Conservation (phyloP, 2,329 filamentous ascomycete genomes). For the Diaporthe helianthi region DNA sequence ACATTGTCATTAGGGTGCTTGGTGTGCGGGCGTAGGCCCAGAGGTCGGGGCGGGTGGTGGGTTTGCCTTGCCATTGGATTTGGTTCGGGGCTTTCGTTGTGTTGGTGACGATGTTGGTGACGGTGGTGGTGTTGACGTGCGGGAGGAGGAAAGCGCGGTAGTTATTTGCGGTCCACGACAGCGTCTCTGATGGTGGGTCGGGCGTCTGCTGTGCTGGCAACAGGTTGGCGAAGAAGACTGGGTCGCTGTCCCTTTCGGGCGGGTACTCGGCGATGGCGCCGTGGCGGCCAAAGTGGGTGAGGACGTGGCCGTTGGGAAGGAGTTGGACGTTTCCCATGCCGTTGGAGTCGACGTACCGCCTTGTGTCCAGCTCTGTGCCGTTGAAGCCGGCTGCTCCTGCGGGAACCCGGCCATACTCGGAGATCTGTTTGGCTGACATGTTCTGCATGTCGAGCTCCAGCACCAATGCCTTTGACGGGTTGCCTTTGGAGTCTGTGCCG, state of each 20-base stretch:
- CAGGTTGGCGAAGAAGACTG: slow-evolving; percentile 35
- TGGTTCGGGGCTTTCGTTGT: neutral
- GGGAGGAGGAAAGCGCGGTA: slow-evolving; percentile 27
- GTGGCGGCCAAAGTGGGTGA: slow-evolving; percentile 58
- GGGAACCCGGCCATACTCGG: slow-evolving; percentile 23
- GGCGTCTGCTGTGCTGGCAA: slow-evolving; percentile 1
- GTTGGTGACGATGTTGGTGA: neutral
- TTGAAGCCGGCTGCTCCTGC: slow-evolving; percentile 18
- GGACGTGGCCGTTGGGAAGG: slow-evolving; percentile 50
- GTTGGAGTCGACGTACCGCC: slow-evolving; percentile 30
- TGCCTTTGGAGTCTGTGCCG: slow-evolving; percentile 33
- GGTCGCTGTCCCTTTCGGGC: slow-evolving; percentile 33
- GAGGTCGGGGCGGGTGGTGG: slow-evolving; percentile 10
- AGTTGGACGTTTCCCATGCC: slow-evolving; percentile 40
- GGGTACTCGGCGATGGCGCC: slow-evolving; percentile 56
- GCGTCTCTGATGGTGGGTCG: neutral
- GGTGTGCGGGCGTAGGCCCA: slow-evolving; percentile 31
- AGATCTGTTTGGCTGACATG: slow-evolving; percentile 28
- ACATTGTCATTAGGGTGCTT: slow-evolving; percentile 11
- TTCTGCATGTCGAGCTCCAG: slow-evolving; percentile 34
- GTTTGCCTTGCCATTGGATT: slow-evolving; percentile 11
- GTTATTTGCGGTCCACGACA: slow-evolving; percentile 22
- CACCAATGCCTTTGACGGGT: slow-evolving; percentile 32
- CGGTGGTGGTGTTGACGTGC: neutral
- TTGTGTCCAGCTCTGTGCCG: neutral